Conservation (phyloP, 1,284 basidiomycete species). For the Pyrrhoderma noxium region DNA sequence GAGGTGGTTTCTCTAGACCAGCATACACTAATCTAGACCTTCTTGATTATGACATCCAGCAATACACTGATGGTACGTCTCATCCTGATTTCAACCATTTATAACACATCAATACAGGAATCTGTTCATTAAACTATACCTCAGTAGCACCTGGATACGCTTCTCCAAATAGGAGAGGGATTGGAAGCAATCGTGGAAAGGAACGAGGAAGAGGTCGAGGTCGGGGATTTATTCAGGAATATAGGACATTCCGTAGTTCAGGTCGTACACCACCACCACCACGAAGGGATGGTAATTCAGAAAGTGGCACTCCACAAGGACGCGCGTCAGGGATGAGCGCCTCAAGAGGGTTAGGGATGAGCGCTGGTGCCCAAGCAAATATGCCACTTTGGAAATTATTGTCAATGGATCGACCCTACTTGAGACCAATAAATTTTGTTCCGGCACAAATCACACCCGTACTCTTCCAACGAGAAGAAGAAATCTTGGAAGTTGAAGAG, state of each 20-base stretch:
- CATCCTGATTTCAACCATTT: background rate
- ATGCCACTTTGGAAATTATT: conserved; percentile 50
- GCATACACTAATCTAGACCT: conserved; percentile 21
- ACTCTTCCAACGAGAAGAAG: conserved; percentile 61
- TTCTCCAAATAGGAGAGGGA: conserved; percentile 17
- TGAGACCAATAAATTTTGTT: conserved; percentile 63
- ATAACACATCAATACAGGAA: background rate
- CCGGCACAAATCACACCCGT: conserved; percentile 44
- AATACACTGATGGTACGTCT: conserved; percentile 26
- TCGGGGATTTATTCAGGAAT: conserved; percentile 6
- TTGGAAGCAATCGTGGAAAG: conserved; percentile 21
- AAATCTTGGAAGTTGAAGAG: conserved; percentile 54
- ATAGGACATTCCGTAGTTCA: conserved; percentile 2
- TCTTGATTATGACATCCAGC: conserved; percentile 27
- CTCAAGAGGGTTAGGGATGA: conserved; percentile 16
- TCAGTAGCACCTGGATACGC: conserved; percentile 11
- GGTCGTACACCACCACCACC: conserved; percentile 8
- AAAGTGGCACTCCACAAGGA: conserved; percentile 2
- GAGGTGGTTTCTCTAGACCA: conserved; percentile 18
- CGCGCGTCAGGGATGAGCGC: conserved; percentile 12
- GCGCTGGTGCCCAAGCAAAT: conserved; percentile 20
- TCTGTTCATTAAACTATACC: conserved; percentile 6
- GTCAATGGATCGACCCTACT: conserved; percentile 49
- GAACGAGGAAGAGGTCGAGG: conserved; percentile 20
- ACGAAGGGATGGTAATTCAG: conserved; percentile 6